These are phyloP conservation scores for Ambrosia trifida DNA, from an alignment of 129 eudicot genomes.

Conservation along the genomic window DNA sequence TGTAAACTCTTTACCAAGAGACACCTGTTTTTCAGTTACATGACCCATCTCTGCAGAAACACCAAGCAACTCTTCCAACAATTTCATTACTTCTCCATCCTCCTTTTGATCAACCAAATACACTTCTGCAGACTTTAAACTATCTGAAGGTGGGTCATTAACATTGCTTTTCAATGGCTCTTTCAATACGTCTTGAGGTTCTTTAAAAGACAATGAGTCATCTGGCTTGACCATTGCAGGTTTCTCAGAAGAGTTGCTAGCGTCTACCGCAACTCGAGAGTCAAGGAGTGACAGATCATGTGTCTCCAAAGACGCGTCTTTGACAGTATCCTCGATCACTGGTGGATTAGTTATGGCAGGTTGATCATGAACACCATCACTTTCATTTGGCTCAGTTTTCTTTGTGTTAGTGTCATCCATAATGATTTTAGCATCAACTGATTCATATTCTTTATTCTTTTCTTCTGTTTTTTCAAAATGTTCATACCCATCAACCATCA, in stretches of 20 bases:
- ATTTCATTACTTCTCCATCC: background rate
- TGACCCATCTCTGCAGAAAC: background rate
- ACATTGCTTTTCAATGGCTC: background rate
- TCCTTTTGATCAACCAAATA: background rate
- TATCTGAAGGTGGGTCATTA: background rate
- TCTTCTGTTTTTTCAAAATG: background rate
- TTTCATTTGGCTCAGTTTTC: background rate
- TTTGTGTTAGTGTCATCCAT: background rate
- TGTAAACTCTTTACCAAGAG: conserved; percentile 1
- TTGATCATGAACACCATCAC: background rate
- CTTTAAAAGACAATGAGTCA: background rate
- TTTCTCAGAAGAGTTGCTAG: no score
- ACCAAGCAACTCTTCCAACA: conserved; percentile 3
- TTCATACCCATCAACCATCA: background rate
- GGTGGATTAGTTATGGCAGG: background rate
- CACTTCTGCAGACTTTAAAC: no score
- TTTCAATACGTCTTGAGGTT: background rate
- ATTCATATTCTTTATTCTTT: background rate
- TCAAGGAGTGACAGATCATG: no score
- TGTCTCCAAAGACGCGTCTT: background rate
- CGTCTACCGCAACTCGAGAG: no score
- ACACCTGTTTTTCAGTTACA: background rate
- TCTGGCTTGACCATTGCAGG: no score
- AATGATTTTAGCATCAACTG: background rate
- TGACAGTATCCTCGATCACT: background rate